Base-by-base conservation (phyloP, 177 flowering plant species). In the Vitis hybrid region DNA sequence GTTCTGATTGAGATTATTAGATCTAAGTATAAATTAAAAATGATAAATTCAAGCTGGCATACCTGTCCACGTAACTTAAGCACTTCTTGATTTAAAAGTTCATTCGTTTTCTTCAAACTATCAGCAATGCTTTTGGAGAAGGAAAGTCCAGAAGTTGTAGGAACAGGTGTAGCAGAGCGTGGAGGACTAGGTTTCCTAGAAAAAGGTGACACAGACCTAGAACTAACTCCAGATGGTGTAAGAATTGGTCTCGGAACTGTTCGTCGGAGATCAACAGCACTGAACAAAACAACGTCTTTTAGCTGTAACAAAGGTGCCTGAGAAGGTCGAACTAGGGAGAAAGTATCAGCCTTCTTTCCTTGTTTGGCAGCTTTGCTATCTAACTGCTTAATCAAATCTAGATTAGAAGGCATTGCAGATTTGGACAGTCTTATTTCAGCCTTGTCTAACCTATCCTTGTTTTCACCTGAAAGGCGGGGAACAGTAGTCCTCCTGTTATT, bases 161-260 rank as follows among this genome's bases (percentile, higher is more conserved):
- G 98, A 76, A 91, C 78, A 13, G 99, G 99, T 47, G 98, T 95
- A 20, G 93, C 94, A 54, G 98, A 95, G 60, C 95, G 91, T 19
- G 99, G 99, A 11, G 98, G 99, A 76, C 99, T 95, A 18, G 94
- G 81, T 79, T 82, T 91, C 76, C 98, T 87, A 15, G 97, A 95
- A 73, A 95, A 90, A 77, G 98, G 98, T 19, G 97, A 92, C 38
- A 91, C 95, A 56, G 98, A 79, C 77, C 98, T 90, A 3, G 98
- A 95, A 73, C 80, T 87, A 62, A 84, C 84, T 59, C 85, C 90
- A 47, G 97, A 88, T 44, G 88, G 81, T 53, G 90, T 73, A 62
- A 80, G 82, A 71, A 82, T 76, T 67, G 92, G 91, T 75, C 74
- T 94, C 1, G 96, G 97, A 71, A 74, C 78, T 17, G 79, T 68